Conservation (phyloP, 164 flowering plant species). For the Umbilicus rupestris region DNA sequence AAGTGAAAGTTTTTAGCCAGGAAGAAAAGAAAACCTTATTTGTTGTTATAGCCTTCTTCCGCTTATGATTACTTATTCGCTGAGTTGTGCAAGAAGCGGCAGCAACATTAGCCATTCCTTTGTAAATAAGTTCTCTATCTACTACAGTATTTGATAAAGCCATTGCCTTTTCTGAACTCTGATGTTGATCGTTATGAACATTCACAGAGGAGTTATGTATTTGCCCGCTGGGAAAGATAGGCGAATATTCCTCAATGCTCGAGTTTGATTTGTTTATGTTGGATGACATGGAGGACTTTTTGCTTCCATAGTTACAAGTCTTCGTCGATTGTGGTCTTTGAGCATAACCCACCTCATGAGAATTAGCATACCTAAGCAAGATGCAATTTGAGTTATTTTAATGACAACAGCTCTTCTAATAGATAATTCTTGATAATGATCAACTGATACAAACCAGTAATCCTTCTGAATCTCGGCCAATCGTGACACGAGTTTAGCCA, state of each 20-base stretch:
- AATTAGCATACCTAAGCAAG: neutral
- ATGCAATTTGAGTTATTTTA: neutral
- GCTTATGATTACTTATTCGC: neutral
- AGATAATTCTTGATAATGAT: neutral
- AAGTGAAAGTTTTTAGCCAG: neutral
- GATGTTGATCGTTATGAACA: neutral
- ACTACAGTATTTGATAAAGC: neutral
- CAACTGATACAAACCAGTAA: constrained; percentile 35
- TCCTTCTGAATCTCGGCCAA: constrained; percentile 57
- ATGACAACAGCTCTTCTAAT: neutral
- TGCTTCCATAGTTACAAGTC: neutral
- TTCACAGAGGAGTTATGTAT: neutral
- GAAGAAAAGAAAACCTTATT: neutral
- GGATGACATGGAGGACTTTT: neutral
- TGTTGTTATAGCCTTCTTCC: neutral
- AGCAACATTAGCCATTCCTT: neutral
- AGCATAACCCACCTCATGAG: constrained; percentile 5
- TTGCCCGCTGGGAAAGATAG: neutral
- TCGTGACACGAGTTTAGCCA: constrained; percentile 57
- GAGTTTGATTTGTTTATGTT: neutral
- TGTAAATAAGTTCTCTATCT: neutral
- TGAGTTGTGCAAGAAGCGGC: neutral
- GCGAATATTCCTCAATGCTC: neutral
- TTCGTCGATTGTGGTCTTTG: neutral
- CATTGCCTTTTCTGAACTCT: neutral